These are phyloP conservation scores for Phanerochaete carnosa DNA, from an alignment of 768 basidiomycete species.

Conservation along the genomic window DNA sequence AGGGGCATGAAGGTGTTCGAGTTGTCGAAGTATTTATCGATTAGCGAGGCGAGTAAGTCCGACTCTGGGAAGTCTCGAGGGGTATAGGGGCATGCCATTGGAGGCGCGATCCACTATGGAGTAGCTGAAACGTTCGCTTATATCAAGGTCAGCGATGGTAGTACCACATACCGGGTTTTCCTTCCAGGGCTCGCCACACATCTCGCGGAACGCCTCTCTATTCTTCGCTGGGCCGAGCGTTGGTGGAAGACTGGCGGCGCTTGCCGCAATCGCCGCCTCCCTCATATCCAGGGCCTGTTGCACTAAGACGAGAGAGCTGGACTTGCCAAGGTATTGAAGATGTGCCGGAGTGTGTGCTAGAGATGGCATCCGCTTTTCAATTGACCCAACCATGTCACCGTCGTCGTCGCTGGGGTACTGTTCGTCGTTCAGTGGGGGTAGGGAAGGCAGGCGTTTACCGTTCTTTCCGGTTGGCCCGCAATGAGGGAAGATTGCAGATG, in stretches of 20 bases:
- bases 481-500: neutral
- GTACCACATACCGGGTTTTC: constrained; percentile 33
- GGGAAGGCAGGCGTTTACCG: neutral
- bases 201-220: neutral
- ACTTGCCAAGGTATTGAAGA: constrained; percentile 32
- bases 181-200: constrained; percentile 40
- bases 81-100: constrained; percentile 6
- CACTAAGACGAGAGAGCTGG: constrained; percentile 31
- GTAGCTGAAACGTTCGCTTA: too few relatives aligned
- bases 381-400: constrained; percentile 3
- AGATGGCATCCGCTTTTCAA: constrained; percentile 19
- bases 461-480: neutral
- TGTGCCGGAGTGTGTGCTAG: constrained; percentile 13
- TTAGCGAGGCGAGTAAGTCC: constrained; percentile 29
- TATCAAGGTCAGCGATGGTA: neutral
- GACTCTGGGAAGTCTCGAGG: constrained; percentile 20
- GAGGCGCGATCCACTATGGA: constrained; percentile 8
- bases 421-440: neutral
- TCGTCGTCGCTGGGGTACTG: constrained; percentile 16
- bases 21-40: constrained; percentile 40
- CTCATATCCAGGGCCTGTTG: constrained; percentile 35
- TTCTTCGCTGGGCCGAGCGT: constrained; percentile 12
- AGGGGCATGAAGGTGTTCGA: constrained; percentile 37
- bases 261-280: constrained; percentile 16
- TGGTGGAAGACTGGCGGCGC: neutral